Percentiles rank a stretch among this genome's conserved stretches.
Conservation (phyloP, 2,329 filamentous ascomycete species). For the Blastomyces emzantsi region DNA sequence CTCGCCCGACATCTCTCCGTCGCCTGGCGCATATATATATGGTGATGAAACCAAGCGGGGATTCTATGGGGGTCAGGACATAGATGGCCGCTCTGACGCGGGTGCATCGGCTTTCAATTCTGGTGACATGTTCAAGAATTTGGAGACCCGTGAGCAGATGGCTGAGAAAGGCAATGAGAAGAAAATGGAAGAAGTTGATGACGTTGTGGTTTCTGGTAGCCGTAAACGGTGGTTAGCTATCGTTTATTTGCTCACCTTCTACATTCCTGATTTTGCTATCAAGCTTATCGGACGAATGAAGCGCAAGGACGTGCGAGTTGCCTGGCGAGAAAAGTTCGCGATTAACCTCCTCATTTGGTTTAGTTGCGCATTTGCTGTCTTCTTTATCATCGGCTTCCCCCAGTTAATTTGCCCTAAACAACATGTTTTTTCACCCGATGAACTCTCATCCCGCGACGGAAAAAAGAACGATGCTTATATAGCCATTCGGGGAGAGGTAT, state of each 20-base stretch:
- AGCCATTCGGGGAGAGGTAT: slow-evolving; percentile 80
- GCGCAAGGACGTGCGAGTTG: slow-evolving; percentile 82
- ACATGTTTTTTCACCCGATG: slow-evolving; percentile 69
- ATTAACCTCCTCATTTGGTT: slow-evolving; percentile 99
- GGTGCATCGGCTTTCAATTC: slow-evolving; percentile 82
- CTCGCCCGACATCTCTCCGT: slow-evolving; percentile 38
- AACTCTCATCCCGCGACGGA: slow-evolving; percentile 66
- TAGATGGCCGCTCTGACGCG: slow-evolving; percentile 82
- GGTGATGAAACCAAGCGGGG: slow-evolving; percentile 65
- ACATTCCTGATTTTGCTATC: slow-evolving; percentile 75
- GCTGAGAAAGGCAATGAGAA: slow-evolving; percentile 91
- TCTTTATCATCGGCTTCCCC: slow-evolving; percentile 87
- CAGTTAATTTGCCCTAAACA: slow-evolving; percentile 83
- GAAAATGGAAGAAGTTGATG: slow-evolving; percentile 82
- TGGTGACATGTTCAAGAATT: slow-evolving; percentile 96
- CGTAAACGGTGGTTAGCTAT: slow-evolving; percentile 87
- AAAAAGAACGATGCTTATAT: slow-evolving; percentile 60
- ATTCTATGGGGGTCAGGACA: slow-evolving; percentile 72
- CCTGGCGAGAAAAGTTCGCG: slow-evolving; percentile 94
- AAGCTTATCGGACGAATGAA: slow-evolving; percentile 71
- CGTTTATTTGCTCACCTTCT: slow-evolving; percentile 77
- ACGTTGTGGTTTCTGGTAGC: slow-evolving; percentile 63
- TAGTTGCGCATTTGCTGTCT: slow-evolving; percentile 64
- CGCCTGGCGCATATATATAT: slow-evolving; percentile 54
- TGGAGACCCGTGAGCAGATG: slow-evolving; percentile 90